These are phyloP conservation scores for Sordariomycetes sp. DNA, from an alignment of 2,329 filamentous ascomycete genomes.

Conservation along the genomic window DNA sequence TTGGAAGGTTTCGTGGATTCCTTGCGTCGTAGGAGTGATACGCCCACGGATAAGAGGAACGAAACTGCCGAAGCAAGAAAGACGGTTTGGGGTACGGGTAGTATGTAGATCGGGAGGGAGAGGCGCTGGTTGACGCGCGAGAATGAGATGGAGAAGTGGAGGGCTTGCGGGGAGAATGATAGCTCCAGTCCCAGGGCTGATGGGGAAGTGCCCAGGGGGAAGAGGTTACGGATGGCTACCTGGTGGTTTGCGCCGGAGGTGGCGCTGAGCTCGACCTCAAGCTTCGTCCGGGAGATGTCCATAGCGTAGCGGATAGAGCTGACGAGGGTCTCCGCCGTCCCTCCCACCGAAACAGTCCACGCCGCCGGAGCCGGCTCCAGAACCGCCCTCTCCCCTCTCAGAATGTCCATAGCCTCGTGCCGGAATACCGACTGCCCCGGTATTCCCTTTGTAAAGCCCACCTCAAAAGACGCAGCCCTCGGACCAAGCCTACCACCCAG, in stretches of 20 bases:
- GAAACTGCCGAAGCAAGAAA: slow-evolving; percentile 25
- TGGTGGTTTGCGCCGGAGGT: slow-evolving; percentile 20
- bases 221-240: slow-evolving; percentile 29
- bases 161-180: slow-evolving; percentile 22
- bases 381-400: slow-evolving; percentile 16
- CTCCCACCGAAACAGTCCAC: slow-evolving; percentile 24
- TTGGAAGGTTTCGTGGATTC: slow-evolving; percentile 1
- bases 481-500: slow-evolving; percentile 15
- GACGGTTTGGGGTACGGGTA: slow-evolving; percentile 17
- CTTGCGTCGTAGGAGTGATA: slow-evolving; percentile 16
- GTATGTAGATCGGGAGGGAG: slow-evolving; percentile 27
- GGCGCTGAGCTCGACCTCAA: slow-evolving; percentile 28
- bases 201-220: slow-evolving; percentile 20
- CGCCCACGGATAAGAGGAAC: slow-evolving; percentile 22
- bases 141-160: slow-evolving; percentile 33
- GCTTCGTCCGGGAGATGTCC: slow-evolving; percentile 19
- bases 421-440: slow-evolving; percentile 4
- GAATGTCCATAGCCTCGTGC: slow-evolving; percentile 14
- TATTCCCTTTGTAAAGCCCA: slow-evolving; percentile 24
- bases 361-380: slow-evolving; percentile 17
- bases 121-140: slow-evolving; percentile 29
- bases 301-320: slow-evolving; percentile 22
- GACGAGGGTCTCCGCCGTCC: slow-evolving; percentile 16
- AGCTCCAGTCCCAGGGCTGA: slow-evolving; percentile 30
- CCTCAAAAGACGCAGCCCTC: slow-evolving; percentile 22